These are phyloP conservation scores for Dicorynia guianensis DNA, from an alignment of 306 rosid genomes.

Conservation along the genomic window DNA sequence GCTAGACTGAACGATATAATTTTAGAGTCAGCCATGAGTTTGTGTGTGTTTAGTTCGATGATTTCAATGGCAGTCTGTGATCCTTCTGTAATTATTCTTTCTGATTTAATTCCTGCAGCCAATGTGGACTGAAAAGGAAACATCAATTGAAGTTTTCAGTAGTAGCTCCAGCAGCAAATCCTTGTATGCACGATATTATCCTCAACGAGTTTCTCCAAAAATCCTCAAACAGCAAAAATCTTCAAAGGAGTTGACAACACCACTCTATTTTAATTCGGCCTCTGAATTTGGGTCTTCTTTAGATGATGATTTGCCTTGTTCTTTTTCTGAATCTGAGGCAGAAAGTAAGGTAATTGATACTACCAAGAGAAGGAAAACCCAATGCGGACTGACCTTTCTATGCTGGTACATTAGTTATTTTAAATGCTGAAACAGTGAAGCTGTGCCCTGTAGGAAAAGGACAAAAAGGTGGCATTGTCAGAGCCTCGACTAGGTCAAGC, in stretches of 20 bases:
- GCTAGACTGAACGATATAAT: neutral
- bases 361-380: slow-evolving; percentile 43
- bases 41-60: slow-evolving; percentile 13
- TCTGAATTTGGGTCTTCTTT: slow-evolving; percentile 52
- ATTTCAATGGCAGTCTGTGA: slow-evolving; percentile 26
- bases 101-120: slow-evolving; percentile 63
- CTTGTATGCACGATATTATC: slow-evolving; percentile 48
- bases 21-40: slow-evolving; percentile 6
- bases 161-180: slow-evolving; percentile 42
- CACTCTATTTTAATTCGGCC: slow-evolving; percentile 48
- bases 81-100: neutral
- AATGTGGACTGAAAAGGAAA: slow-evolving; percentile 79
- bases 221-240: slow-evolving; percentile 47
- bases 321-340: slow-evolving; percentile 66
- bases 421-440: slow-evolving; percentile 38
- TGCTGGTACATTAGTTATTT: slow-evolving; percentile 46
- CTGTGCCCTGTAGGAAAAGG: slow-evolving; percentile 65
- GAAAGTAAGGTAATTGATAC: slow-evolving; percentile 72
- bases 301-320: slow-evolving; percentile 49
- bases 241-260: slow-evolving; percentile 41
- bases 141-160: slow-evolving; percentile 53
- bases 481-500: slow-evolving; percentile 54
- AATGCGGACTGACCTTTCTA: slow-evolving; percentile 53
- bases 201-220: slow-evolving; percentile 63
- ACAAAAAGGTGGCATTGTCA: slow-evolving; percentile 50